Base-by-base conservation (phyloP, 2,329 filamentous ascomycete genomes). In the Phoma sp. region DNA sequence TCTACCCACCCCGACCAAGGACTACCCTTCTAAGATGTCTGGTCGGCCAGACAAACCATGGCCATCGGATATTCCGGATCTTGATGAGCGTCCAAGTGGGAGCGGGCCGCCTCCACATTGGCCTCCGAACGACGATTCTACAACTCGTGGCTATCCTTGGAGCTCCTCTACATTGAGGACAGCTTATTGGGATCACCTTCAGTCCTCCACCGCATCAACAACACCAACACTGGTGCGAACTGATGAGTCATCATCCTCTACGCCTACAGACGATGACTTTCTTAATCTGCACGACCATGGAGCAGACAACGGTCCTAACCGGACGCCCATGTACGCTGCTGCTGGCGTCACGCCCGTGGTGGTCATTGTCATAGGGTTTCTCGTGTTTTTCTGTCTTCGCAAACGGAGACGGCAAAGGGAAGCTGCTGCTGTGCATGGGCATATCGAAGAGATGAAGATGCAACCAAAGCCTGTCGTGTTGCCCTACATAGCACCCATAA, bases 381-480 rank as follows among this genome's bases (percentile, higher is more conserved):
- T 67, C 1, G 29, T 59, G 10, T 68, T 71, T 40, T 63, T 65
- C 39, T 72, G 61, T 37, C 38, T 74, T 42, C 67, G 69, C 28
- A 73, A 62, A 56, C 70, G 68, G n/a, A 70, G 59, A 56, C 62
- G 61, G 49, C 62, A 65, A 30, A 65, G 47, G 17, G 56, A 58
- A 23, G 56, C 54, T 18, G 40, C 42, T 9, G 42, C 46, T 1
- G 14, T 21, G 9, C 56, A 60, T 40, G 40, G 42, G 25, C 47
- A 59, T 2, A 23, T 53, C 4, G 43, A 67, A 28, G 67, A 71
- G 56, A 71, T 69, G 67, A 73, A 71, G 45, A 58, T 57, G 49
- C 59, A 63, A 20, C 48, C 48, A 7, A 57, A 58, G 7, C 33
- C 50, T 2, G 54, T 36, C 1, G 37, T 47, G 15, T 53, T 51